Conservation (phyloP, 2,329 filamentous ascomycete species). For the Colletotrichum musae region DNA sequence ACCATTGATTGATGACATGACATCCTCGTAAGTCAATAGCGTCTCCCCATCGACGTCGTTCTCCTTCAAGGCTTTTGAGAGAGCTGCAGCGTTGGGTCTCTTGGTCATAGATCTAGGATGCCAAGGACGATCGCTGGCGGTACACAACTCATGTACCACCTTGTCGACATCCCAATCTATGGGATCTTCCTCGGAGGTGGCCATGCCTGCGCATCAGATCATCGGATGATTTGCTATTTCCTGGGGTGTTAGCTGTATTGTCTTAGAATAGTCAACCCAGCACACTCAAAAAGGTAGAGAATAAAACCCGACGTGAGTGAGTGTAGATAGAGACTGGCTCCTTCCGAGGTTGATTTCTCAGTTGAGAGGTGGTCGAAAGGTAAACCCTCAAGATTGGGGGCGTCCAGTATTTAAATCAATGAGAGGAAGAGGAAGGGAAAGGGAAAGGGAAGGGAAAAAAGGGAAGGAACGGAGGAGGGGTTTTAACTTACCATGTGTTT, state of each 20-base stretch:
- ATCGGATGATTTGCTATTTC: constrained; percentile 8
- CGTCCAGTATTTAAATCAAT: too few species aligned
- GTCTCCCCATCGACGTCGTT: constrained; percentile 77
- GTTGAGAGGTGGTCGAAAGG: too few species aligned
- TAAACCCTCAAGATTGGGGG: too few species aligned
- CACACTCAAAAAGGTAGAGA: too few species aligned
- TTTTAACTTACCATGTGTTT: background rate
- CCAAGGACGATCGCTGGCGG: constrained; percentile 63
- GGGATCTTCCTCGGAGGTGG: constrained; percentile 70
- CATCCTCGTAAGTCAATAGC: constrained; percentile 71
- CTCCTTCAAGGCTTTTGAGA: constrained; percentile 71
- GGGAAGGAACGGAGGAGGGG: background rate
- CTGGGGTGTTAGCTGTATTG: background rate
- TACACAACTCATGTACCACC: constrained; percentile 77
- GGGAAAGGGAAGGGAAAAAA: too few species aligned
- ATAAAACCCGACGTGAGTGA: too few species aligned
- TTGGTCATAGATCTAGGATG: constrained; percentile 50
- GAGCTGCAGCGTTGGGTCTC: constrained; percentile 64
- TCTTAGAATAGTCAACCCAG: too few species aligned
- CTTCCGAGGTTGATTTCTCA: too few species aligned
- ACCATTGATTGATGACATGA: constrained; percentile 62
- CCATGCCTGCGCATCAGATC: constrained; percentile 42
- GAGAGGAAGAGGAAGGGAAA: too few species aligned
- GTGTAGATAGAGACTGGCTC: too few species aligned
- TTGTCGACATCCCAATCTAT: constrained; percentile 79